Base-by-base conservation (phyloP, 108 stramenopile genomes). In the Skeletonema costatum region DNA sequence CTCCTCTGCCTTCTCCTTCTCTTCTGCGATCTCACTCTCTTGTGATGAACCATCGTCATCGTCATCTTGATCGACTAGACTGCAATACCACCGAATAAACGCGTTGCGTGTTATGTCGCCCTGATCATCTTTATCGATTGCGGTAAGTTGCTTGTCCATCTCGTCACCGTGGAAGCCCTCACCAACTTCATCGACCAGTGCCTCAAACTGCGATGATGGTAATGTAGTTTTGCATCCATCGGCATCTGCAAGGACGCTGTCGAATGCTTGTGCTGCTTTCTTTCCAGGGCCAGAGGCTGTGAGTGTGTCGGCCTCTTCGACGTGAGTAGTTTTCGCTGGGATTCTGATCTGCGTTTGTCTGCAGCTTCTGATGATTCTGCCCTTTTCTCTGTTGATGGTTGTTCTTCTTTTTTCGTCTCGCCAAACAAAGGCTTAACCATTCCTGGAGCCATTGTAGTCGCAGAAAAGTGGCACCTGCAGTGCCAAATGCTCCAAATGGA, bases 131-230 rank as follows among this genome's bases (percentile, higher is more conserved):
- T 85, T 87, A 59, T 91, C 92, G 11, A 93, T 76, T 10, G 87
- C 12, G 36, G 66, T 63, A 2, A 91, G 69, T 73, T 96, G 93
- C 10, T 71, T 81, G 17, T 94, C 87, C 16, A 85, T 60, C 66
- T 94, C 96, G 16, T 92, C 92, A 3, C 96, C 96, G 76, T 92
- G 82, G 70, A 96, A 94, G 39, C 92, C 93, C 60, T 93, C 95
- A 25, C 95, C 92, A 39, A 94, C 70, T 32, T 86, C 87, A 42
- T 92, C 93, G 4, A 90, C 59, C n/a, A 96, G 46, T 10, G 78
- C 85, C 66, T 90, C 90, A 44, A 96, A 87, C 12, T 71, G 68
- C 3, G 76, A 66, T 3, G 71, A 17, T 5, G 90, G 92, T 2
- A 96, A 33, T 19, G 31, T 50, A 17, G 65, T 68, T 21, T 67